Percentiles rank a stretch among this genome's conserved stretches.
Evolutionary conservation across 345 rosid genomes (phyloP).

Genomic region (Linum lewisii): DNA sequence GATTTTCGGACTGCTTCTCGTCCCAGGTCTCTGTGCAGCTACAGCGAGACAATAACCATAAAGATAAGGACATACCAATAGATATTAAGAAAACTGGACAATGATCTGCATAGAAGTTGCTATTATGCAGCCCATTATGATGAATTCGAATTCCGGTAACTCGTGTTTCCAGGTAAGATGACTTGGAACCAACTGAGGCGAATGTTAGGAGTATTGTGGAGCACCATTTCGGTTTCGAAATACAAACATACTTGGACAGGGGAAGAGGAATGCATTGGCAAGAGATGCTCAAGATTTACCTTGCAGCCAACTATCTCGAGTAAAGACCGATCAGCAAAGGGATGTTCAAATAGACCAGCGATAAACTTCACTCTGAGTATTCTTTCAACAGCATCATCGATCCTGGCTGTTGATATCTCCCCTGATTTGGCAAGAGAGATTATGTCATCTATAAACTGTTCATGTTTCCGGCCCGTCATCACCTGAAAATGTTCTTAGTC

Average conservation of each 20-base stretch:
- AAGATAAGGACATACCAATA: background rate
- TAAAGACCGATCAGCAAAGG: conserved; percentile 61
- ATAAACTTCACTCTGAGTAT: conserved; percentile 82
- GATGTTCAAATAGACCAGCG: conserved; percentile 72
- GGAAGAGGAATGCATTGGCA: background rate
- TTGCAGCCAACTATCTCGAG: conserved; percentile 65
- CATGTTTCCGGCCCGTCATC: conserved; percentile 61
- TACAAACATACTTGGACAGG: background rate
- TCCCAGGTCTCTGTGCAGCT: conserved; percentile 65
- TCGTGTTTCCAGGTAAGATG: too few relatives aligned
- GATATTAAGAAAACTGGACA: too few relatives aligned
- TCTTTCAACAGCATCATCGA: conserved; percentile 75
- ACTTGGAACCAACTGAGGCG: too few relatives aligned
- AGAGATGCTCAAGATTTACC: conserved; percentile 26
- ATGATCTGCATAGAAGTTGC: too few relatives aligned
- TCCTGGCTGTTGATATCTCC: conserved; percentile 53
- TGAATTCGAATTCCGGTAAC: too few relatives aligned
- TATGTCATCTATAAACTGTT: conserved; percentile 44
- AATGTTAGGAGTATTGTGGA: background rate
- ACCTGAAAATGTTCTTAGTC: conserved; percentile 39
- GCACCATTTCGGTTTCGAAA: background rate
- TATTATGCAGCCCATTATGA: too few relatives aligned
- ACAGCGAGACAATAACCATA: conserved; percentile 15
- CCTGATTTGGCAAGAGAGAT: conserved; percentile 54
- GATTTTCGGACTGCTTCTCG: conserved; percentile 89